A percentile compares a stretch with the other conserved stretches of the same genome.
phyloP scores from a whole-genome alignment of 345 rosid species.

The Euphorbia tirucalli region DNA sequence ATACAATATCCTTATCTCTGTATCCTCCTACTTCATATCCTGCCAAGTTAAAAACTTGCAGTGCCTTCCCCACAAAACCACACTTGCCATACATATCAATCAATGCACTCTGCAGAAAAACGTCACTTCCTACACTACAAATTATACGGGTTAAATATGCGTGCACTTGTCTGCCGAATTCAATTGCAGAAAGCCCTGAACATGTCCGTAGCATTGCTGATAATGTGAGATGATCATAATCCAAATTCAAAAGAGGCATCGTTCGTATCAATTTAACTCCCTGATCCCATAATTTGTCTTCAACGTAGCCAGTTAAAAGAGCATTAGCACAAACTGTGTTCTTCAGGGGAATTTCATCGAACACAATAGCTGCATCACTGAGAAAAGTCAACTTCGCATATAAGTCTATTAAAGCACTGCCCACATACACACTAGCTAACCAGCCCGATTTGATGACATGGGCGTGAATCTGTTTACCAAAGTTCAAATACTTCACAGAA shows the following conservation, averaged over 20 bases:
- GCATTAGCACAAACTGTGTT: slow-evolving; percentile 61
- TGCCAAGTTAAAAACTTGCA: slow-evolving; percentile 38
- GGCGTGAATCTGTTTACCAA: slow-evolving; percentile 46
- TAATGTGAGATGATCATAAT: slow-evolving; percentile 45
- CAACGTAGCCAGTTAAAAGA: slow-evolving; percentile 42
- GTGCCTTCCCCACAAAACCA: slow-evolving; percentile 46
- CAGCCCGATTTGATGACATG: slow-evolving; percentile 41
- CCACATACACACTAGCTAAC: slow-evolving; percentile 48
- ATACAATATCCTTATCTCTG: slow-evolving; percentile 42
- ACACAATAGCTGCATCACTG: slow-evolving; percentile 34
- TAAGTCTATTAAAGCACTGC: slow-evolving; percentile 46
- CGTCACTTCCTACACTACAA: slow-evolving; percentile 33
- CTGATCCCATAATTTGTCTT: slow-evolving; percentile 39
- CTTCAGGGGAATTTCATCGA: slow-evolving; percentile 54
- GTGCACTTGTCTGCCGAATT: slow-evolving; percentile 52
- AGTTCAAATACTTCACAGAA: slow-evolving; percentile 22
- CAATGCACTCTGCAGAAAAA: slow-evolving; percentile 52
- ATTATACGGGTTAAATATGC: slow-evolving; percentile 34
- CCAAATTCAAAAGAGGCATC: slow-evolving; percentile 43
- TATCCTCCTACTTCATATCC: no score
- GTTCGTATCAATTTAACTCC: slow-evolving; percentile 37
- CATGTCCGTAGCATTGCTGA: slow-evolving; percentile 36
- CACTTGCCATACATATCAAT: slow-evolving; percentile 62
- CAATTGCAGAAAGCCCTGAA: slow-evolving; percentile 39
- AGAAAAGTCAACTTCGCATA: slow-evolving; percentile 36